phyloP scores from a whole-genome alignment of 192 early-diverging fungal genomes.

The Backusella tarrabulga region DNA sequence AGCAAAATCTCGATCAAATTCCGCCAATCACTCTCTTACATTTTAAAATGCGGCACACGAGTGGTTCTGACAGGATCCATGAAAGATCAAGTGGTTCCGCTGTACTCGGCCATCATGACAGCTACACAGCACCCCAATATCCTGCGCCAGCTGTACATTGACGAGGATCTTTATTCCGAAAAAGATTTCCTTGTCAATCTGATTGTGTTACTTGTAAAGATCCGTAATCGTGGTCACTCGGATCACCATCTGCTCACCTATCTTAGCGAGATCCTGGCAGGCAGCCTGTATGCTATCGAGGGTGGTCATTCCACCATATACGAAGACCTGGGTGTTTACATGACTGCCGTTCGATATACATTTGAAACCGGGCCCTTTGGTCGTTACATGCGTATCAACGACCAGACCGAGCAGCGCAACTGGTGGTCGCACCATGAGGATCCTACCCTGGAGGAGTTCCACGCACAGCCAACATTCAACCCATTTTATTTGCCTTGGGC shows the following conservation, averaged over 20 bases:
- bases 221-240: constrained; percentile 86
- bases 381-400: not conserved
- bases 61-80: constrained; percentile 79
- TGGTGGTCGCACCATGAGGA: not conserved
- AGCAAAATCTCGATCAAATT: constrained; percentile 70
- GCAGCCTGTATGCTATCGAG: constrained; percentile 81
- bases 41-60: constrained; percentile 68
- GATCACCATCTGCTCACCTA: constrained; percentile 88
- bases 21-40: constrained; percentile 60
- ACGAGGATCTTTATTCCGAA: constrained; percentile 77
- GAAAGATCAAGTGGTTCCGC: constrained; percentile 96
- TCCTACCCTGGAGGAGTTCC: constrained; percentile 43
- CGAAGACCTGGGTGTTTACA: constrained; percentile 85
- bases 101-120: constrained; percentile 76
- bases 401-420: not conserved
- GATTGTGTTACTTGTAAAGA: constrained; percentile 81
- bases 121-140: constrained; percentile 74
- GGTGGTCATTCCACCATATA: constrained; percentile 95
- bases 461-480: constrained; percentile 69
- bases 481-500: constrained; percentile 93
- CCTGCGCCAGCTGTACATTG: constrained; percentile 89
- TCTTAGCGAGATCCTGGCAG: constrained; percentile 81
- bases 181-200: constrained; percentile 86
- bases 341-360: constrained; percentile 50
- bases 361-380: constrained; percentile 47